Percentiles rank a stretch among this genome's conserved stretches.
Conservation (phyloP, 768 basidiomycete species). For the Pleurotus djamor region DNA sequence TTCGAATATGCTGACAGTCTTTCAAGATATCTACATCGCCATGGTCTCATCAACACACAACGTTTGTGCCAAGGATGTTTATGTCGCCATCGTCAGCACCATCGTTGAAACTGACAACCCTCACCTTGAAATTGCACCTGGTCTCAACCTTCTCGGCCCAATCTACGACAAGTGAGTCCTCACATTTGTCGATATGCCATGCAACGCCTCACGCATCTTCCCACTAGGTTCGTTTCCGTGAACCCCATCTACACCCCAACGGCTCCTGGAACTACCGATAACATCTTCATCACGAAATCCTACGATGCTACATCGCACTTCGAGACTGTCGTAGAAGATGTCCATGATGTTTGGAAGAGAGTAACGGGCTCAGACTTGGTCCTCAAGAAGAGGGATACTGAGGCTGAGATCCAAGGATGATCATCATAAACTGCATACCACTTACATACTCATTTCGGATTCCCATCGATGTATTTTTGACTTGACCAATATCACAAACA, state of each 20-base stretch:
- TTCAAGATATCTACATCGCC: constrained; percentile 94
- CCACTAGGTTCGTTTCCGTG: constrained; percentile 81
- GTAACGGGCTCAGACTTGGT: constrained; percentile 76
- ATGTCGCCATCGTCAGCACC: constrained; percentile 97
- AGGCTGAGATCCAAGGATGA: constrained; percentile 58
- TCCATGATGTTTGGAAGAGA: constrained; percentile 94
- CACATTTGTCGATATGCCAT: neutral
- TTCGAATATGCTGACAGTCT: constrained; percentile 6
- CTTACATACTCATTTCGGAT: constrained; percentile 9
- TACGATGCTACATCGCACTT: constrained; percentile 99
- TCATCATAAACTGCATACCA: constrained; percentile 5
- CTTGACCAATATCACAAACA: constrained; percentile 1
- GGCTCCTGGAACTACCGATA: constrained; percentile 74
- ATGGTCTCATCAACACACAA: constrained; percentile 97
- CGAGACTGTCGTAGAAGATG: constrained; percentile 97
- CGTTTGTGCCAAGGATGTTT: constrained; percentile 93
- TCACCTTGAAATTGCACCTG: constrained; percentile 90
- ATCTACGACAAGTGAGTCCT: constrained; percentile 87
- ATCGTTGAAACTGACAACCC: constrained; percentile 95
- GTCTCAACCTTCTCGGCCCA: constrained; percentile 85
- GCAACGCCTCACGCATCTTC: neutral
- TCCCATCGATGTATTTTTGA: constrained; percentile 14
- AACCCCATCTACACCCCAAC: constrained; percentile 89
- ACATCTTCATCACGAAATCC: constrained; percentile 95
- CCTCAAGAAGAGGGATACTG: constrained; percentile 84